Conservation (phyloP, 2,329 filamentous ascomycete genomes). For the Cryphonectria naterciae region DNA sequence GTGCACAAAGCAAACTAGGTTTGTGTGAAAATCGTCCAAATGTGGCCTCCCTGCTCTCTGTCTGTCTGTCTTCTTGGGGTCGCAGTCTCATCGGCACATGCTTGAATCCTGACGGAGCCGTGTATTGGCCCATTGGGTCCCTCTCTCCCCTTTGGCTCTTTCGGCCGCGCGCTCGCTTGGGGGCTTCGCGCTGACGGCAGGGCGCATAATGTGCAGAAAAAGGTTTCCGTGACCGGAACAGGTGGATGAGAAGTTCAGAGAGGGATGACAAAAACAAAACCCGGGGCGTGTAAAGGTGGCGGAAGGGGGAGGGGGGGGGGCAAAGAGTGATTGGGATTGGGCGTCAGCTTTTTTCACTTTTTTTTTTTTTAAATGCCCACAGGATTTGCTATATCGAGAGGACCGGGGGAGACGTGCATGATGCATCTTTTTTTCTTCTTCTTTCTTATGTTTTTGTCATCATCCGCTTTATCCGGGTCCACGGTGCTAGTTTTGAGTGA, state of each 20-base stretch:
- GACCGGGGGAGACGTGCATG: background rate
- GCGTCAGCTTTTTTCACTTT: background rate
- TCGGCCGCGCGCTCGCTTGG: background rate
- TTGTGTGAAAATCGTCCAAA: background rate
- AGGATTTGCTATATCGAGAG: background rate
- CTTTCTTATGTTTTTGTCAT: background rate
- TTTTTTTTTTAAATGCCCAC: background rate
- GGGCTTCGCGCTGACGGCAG: constrained; percentile 8
- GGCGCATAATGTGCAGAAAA: background rate
- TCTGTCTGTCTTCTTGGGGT: background rate
- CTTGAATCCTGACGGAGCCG: background rate
- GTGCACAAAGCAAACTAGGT: background rate
- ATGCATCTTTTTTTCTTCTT: background rate
- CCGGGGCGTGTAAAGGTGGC: background rate
- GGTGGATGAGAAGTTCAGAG: background rate
- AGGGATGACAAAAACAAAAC: background rate
- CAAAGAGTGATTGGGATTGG: background rate
- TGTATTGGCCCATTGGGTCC: background rate
- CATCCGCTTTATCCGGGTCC: background rate
- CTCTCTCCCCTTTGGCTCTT: background rate
- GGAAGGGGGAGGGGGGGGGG: no score
- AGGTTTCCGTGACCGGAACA: background rate
- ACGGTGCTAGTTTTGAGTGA: background rate
- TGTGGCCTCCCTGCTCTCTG: background rate
- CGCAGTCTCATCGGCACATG: background rate